Base-by-base conservation (phyloP, 2,329 filamentous ascomycete species). In the Hymenoscyphus repandus region DNA sequence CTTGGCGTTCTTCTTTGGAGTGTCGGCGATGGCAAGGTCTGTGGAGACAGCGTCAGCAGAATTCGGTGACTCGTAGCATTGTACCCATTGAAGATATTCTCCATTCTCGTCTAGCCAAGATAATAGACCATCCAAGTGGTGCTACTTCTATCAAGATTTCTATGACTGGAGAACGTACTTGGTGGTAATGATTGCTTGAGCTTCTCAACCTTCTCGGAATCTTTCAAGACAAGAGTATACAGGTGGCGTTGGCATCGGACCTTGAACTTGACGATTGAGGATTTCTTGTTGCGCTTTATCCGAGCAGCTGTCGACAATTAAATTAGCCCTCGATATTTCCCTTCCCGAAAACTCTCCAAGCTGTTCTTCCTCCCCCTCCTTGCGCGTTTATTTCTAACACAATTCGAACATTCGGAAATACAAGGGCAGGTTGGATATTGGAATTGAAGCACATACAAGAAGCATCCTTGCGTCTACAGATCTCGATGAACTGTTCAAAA, bases 181-280 rank as follows among this genome's bases (percentile, higher is more conserved):
- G 93, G 95, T 69, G 93, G 95, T 62, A 99, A 82, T 74, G 85
- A 90, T 84, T 97, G 92, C 90, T 96, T 97, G 66, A 99, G 86
- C 88, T 99, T 99, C 81, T 97, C 93, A 76, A 92, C 95, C 89
- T 97, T 97, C 73, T 96, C 93, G 70, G 84, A 83, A 79, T 99
- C 93, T 85, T 96, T 96, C 69, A 99, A 86, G 73, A 95, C 88
- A 68, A 99, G 86, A 66, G 93, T 96, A 88, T 99, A 99, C 66
- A 99, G 82, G 82, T 93, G 85, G 70, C 85, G 84, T 74, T 89
- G 82, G 87, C 93, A 97, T 76, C 93, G 90, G 83, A 99, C 92
- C 90, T 99, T 99, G 90, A 99, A 97, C 88, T 99, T 99, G 86
- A 93, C 91, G 82, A 92, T 86, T 73, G 86, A 82, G 70, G 79